Evolutionary conservation across 352 stramenopile species (phyloP), one percentile per base, ranked within the genome.

Genomic region (Pythium chondricola): DNA sequence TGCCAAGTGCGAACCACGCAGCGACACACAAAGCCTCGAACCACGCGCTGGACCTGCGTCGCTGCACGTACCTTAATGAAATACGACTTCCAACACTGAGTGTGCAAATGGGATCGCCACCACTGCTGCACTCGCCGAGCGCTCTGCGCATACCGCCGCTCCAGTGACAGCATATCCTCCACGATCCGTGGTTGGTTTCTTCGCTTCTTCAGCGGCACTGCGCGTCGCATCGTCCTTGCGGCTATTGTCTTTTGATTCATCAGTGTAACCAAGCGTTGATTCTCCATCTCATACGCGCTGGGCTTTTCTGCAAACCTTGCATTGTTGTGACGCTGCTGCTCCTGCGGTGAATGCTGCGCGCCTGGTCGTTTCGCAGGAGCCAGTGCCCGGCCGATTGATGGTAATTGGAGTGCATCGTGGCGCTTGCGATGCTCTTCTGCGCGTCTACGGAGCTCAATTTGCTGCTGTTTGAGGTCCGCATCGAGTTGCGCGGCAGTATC

Each of bases 161-260:
- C 80, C 10, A 89, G 43, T 9, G 69, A 27, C 22, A 92, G 57
- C 74, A 92, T 79, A 45, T 92, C 80, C 24, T 88, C 61, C 5
- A 89, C 69, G 40, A 92, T 74, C 3, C 67, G 71, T 6, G 79
- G 79, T 11, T 61, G 66, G 22, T 45, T 18, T 46, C 72, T 79
- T 43, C 76, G 74, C 44, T 71, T 47, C 43, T 8, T 29, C 6
- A 20, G 6, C 37, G 16, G 29, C 3, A 17, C 8, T 14, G 25
- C n/a, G n/a, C n/a, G n/a, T n/a, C n/a, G n/a, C n/a, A n/a, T n/a
- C n/a, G n/a, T n/a, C n/a, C 56, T 62, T 8, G 35, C 18, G 35
- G 24, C 10, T 48, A 29, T 16, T 37, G 43, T 27, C 14, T 53
- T 43, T n/a, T 51, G 22, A 6, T 27, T 51, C 13, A 59, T 30